Percentiles rank a stretch among this genome's conserved stretches.
These are phyloP conservation scores for Russula abietina DNA, from an alignment of 768 basidiomycete species.

Conservation along the genomic window DNA sequence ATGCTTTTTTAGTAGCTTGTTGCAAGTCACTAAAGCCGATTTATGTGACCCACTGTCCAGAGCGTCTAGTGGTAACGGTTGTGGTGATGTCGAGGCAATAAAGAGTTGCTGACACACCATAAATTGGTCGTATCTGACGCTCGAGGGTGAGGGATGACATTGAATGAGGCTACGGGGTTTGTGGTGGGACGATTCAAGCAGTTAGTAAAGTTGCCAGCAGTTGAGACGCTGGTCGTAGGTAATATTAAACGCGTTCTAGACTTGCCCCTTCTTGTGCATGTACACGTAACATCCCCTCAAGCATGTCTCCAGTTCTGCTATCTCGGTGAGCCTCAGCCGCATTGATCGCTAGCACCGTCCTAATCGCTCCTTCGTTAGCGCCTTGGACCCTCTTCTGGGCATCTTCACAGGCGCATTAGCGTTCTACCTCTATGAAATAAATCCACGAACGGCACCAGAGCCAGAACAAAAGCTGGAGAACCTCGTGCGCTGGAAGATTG, in stretches of 20 bases:
- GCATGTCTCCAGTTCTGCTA: slow-evolving; percentile 44
- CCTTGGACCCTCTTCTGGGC: slow-evolving; percentile 66
- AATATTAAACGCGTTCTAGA: background rate
- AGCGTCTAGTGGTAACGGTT: slow-evolving; percentile 50
- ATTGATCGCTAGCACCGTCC: background rate
- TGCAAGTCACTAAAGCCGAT: slow-evolving; percentile 77
- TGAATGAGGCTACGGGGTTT: background rate
- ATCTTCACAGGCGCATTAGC: slow-evolving; percentile 74
- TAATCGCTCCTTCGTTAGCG: slow-evolving; percentile 35
- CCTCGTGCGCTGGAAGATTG: slow-evolving; percentile 65
- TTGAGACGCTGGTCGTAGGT: slow-evolving; percentile 12
- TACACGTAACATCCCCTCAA: background rate
- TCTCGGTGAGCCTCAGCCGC: slow-evolving; percentile 2
- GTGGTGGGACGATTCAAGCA: slow-evolving; percentile 5
- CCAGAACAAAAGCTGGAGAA: slow-evolving; percentile 48
- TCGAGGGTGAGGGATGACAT: slow-evolving; percentile 61
- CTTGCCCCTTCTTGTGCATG: too few species aligned
- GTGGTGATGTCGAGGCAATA: slow-evolving; percentile 10
- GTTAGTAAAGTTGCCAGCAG: slow-evolving; percentile 3
- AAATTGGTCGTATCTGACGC: slow-evolving; percentile 80
- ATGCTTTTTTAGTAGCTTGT: slow-evolving; percentile 83
- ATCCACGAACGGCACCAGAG: slow-evolving; percentile 64
- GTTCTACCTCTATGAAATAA: slow-evolving; percentile 72
- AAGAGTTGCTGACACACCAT: slow-evolving; percentile 45
- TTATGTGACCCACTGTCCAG: slow-evolving; percentile 84